Evolutionary conservation across 352 stramenopile genomes (phyloP).

Genomic region (Globisporangium radiosum): DNA sequence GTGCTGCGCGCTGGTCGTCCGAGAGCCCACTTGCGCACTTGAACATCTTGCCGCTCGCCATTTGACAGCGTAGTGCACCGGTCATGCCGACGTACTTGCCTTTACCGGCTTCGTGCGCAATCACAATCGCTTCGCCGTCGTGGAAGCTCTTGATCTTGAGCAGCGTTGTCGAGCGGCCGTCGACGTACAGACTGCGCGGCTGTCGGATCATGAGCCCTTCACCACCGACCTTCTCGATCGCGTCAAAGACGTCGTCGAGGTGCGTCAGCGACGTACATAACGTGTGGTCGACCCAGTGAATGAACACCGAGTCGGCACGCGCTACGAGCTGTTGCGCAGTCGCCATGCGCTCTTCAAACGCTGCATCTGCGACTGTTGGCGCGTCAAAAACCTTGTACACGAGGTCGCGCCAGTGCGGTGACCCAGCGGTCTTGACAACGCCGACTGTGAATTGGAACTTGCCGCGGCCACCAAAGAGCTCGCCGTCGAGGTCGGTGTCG

Average conservation of each 20-base stretch:
- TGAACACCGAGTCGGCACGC: conserved; percentile 24
- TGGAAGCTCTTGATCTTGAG: conserved; percentile 80
- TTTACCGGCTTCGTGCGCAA: conserved; percentile 62
- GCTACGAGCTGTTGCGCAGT: conserved; percentile 23
- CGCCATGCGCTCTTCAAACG: conserved; percentile 54
- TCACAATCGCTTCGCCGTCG: conserved; percentile 56
- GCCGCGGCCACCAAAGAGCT: conserved; percentile 58
- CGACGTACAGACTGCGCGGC: conserved; percentile 39
- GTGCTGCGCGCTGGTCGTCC: conserved; percentile 39
- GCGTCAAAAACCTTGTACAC: conserved; percentile 73
- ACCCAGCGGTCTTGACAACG: conserved; percentile 49
- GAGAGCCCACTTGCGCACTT: conserved; percentile 65
- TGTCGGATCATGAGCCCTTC: conserved; percentile 74
- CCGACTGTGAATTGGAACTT: conserved; percentile 64
- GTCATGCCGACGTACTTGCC: conserved; percentile 57
- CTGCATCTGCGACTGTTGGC: conserved; percentile 31
- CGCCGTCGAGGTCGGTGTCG: conserved; percentile 60
- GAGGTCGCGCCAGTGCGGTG: conserved; percentile 45
- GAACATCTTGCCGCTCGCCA: conserved; percentile 66
- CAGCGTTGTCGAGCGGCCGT: conserved; percentile 43
- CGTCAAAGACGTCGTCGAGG: conserved; percentile 43
- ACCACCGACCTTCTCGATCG: conserved; percentile 50
- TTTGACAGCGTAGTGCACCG: conserved; percentile 49
- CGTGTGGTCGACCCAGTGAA: conserved; percentile 62
- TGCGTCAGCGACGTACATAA: conserved; percentile 39